Base-by-base conservation (phyloP, 2,329 filamentous ascomycete genomes). In the Talaromyces verruculosus region DNA sequence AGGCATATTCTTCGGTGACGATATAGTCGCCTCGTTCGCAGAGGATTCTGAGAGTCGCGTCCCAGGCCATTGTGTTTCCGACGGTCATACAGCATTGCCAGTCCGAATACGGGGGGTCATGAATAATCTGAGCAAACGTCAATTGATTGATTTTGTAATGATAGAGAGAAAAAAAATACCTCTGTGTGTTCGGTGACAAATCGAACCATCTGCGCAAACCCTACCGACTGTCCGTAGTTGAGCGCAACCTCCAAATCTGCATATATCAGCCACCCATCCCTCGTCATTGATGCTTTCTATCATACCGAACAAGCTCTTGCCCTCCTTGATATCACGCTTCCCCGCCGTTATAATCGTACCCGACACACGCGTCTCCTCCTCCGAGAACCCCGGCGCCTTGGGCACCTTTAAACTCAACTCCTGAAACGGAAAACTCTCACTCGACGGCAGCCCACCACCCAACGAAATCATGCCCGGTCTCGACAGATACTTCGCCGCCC, bases 131-230 rank as follows among this genome's bases (percentile, higher is more conserved):
- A 2, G 1, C 25, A 37, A 43, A 2, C 25, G 22, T 43, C 28
- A 41, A 45, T 60, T 45, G 37, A 1, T 53, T 35, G 33, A n/a
- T 15, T 5, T 30, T 25, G 7, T 28, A 41, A 7, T 17, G 15
- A 6, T 17, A 41, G 17, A 30, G 0, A 30, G 13, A 45, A 17
- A 6, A 11, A 53, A 55, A 41, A 63, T 71, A 83, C 81, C 80
- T 99, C 94, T 0, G 93, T 96, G 79, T 98, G 95, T 82, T 99
- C 95, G 0, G 93, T 96, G 61, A 98, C 84, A 81, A 91, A 98
- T 67, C 95, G 89, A 68, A 97, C 82, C 77, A 99, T 84, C 80
- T 97, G 95, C 3, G 92, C 90, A 11, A 92, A 88, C 19, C 95
- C 95, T 19, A 88, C 88, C 8, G 93, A 89, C 80, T 97, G 93